These are phyloP conservation scores for Populus deltoides DNA, from an alignment of 345 rosid species.

Conservation along the genomic window DNA sequence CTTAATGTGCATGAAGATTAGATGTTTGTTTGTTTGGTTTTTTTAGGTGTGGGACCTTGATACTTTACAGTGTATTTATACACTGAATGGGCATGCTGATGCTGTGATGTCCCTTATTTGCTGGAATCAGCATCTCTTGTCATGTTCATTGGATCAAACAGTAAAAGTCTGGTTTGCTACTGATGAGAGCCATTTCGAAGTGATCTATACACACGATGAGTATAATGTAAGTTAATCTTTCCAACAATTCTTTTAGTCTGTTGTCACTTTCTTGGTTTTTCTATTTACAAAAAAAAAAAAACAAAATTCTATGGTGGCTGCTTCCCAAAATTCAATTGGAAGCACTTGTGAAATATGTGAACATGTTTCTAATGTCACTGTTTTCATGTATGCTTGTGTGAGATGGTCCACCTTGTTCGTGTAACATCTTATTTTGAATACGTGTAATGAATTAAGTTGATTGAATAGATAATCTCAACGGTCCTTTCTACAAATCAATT, in stretches of 20 bases:
- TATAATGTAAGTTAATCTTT: constrained; percentile 4
- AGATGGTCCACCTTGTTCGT: neutral
- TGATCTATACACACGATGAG: constrained; percentile 5
- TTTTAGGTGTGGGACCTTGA: constrained; percentile 57
- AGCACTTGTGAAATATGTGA: too few relatives aligned
- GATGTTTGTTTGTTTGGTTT: neutral
- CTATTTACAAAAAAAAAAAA: too few relatives aligned
- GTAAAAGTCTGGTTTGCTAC: constrained; percentile 50
- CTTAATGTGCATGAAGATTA: neutral
- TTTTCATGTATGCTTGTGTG: neutral
- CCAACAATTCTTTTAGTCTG: neutral
- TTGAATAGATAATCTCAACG: too few relatives aligned
- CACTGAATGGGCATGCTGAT: constrained; percentile 41
- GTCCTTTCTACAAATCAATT: too few relatives aligned
- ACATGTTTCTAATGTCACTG: too few relatives aligned
- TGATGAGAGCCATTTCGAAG: constrained; percentile 21
- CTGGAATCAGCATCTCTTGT: constrained; percentile 52
- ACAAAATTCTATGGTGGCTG: too few relatives aligned
- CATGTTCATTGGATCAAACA: constrained; percentile 58
- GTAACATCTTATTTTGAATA: too few relatives aligned
- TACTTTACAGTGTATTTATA: constrained; percentile 36
- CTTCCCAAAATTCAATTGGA: too few relatives aligned
- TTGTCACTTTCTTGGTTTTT: too few relatives aligned
- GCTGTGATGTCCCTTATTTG: constrained; percentile 56
- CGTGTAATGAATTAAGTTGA: too few relatives aligned